A percentile compares a stretch with the other conserved stretches of the same genome.
Evolutionary conservation across 2,329 filamentous ascomycete genomes (phyloP).

Genomic region (Cadophora luteo-olivacea): DNA sequence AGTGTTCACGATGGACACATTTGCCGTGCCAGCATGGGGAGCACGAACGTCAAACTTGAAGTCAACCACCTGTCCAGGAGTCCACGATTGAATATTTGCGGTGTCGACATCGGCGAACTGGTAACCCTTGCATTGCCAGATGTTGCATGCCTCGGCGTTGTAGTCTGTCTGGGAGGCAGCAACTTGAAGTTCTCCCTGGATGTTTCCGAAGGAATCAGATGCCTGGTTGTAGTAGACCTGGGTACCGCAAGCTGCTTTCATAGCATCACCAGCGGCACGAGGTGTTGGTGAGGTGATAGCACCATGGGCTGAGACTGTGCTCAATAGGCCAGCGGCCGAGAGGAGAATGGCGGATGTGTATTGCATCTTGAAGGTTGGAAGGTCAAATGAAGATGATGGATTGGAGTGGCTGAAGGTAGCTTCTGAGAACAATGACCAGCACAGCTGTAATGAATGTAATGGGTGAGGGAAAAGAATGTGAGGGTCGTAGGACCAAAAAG

Average conservation of each 20-base stretch:
- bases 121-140: conserved; percentile 57
- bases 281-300: conserved; percentile 52
- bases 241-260: conserved; percentile 53
- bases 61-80: conserved; percentile 51
- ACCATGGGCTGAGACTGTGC: conserved; percentile 55
- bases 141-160: conserved; percentile 44
- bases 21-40: conserved; percentile 60
- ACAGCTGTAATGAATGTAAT: conserved; percentile 31
- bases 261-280: conserved; percentile 52
- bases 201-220: conserved; percentile 43
- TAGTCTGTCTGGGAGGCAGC: conserved; percentile 45
- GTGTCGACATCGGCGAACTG: conserved; percentile 51
- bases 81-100: conserved; percentile 51
- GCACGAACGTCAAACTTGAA: conserved; percentile 53
- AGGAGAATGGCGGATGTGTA: conserved; percentile 37
- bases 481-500: conserved; percentile 31
- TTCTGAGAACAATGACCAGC: conserved; percentile 29
- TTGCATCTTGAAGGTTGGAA: conserved; percentile 35
- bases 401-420: conserved; percentile 4
- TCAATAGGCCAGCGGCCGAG: conserved; percentile 41
- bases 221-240: conserved; percentile 47
- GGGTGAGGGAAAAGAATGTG: conserved; percentile 32
- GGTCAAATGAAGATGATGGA: conserved; percentile 7
- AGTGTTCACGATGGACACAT: conserved; percentile 60
- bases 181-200: conserved; percentile 46